Evolutionary conservation across 176 grass and related monocot species (phyloP), one percentile per base, ranked within the genome.

Genomic region (Oryza longistaminata): DNA sequence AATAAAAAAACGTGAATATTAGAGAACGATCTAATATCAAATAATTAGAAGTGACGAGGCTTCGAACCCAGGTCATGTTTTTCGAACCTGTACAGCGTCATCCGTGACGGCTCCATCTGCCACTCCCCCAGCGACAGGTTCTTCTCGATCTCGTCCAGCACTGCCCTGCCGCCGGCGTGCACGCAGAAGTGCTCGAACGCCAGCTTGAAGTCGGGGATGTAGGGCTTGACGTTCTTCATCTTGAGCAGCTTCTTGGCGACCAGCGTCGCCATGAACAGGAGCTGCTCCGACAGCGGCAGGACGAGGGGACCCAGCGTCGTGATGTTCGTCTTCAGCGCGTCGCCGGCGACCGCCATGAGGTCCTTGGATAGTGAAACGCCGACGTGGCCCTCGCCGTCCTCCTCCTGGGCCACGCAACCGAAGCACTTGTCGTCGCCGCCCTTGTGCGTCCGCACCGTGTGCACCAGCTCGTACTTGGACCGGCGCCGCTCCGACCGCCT

Each of bases 81-180:
- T 31, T 31, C 29, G 29, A 31, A 97, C 14, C 95, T 69, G 86
- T 93, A 91, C 44, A 97, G 91, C 53, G 95, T 90, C 95, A 94
- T 94, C 58, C 95, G 17, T 0, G 95, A 97, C 9, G 95, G 95
- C 77, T 97, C 95, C 95, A 97, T 97, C 77, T 97, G 90, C 95
- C 92, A 97, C 34, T 90, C 90, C 3, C 86, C 77, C 48, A 97
- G 90, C 52, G 85, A 39, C 78, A 97, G 86, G 77, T 97, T 94
- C 90, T 97, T 92, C 86, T 97, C 92, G 16, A 97, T 86, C 74
- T 83, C 85, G 68, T 85, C 82, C 26, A 87, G 73, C 11, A 86
- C 84, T 7, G 39, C 84, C 2, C 79, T 73, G 0, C 88, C 83
- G 2, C 82, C 88, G 3, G 82, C 88, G 39, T 96, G 94, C 49